Conservation (phyloP, 305 asterid species). For the Fraxinus baroniana region DNA sequence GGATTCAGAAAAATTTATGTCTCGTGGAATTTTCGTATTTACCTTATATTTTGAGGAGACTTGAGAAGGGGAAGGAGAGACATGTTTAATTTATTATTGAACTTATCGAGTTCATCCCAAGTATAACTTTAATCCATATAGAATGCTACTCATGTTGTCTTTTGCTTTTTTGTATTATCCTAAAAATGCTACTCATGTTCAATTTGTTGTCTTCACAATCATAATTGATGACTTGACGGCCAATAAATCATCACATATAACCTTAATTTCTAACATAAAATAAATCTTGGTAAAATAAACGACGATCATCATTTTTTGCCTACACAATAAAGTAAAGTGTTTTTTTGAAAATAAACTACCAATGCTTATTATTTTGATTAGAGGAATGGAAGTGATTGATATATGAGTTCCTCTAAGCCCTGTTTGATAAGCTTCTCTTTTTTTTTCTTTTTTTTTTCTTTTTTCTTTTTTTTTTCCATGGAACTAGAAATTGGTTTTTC, state of each 20-base stretch:
- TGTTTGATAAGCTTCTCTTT: too few relatives aligned
- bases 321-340: too few relatives aligned
- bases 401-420: neutral
- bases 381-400: neutral
- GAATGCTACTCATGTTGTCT: neutral
- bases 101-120: neutral
- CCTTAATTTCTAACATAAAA: neutral
- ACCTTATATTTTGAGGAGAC: neutral
- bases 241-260: neutral
- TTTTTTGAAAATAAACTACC: too few relatives aligned
- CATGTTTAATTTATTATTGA: neutral
- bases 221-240: too few relatives aligned
- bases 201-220: neutral
- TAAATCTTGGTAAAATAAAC: too few relatives aligned
- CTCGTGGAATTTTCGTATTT: neutral
- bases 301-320: neutral
- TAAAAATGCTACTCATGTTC: neutral
- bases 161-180: neutral
- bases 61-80: neutral
- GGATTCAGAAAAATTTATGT: neutral
- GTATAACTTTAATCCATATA: neutral
- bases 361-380: too few relatives aligned
- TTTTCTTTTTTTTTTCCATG: too few relatives aligned
- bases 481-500: too few relatives aligned
- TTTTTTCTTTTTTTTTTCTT: too few relatives aligned